Conservation (phyloP, 2,329 filamentous ascomycete genomes). For the Capronia americana region DNA sequence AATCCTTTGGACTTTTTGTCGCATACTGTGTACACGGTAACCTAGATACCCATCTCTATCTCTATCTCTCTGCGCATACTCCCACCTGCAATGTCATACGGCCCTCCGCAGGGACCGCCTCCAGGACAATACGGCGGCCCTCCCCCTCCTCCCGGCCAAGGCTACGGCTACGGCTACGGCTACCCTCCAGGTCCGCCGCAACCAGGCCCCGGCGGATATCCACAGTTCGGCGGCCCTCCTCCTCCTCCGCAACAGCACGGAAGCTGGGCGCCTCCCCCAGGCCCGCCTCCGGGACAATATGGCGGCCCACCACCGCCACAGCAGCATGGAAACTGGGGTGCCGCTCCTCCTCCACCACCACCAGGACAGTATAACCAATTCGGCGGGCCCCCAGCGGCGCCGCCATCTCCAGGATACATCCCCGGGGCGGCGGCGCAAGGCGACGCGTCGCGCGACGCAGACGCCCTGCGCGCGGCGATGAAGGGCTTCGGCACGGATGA, state of each 20-base stretch:
- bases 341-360: slow-evolving; percentile 44
- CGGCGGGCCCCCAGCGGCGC: slow-evolving; percentile 61
- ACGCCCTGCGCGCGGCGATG: slow-evolving; percentile 80
- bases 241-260: slow-evolving; percentile 14
- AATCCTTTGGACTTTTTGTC: neutral
- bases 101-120: slow-evolving; percentile 39
- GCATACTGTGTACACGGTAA: neutral
- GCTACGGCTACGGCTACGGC: slow-evolving; percentile 35
- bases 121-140: slow-evolving; percentile 39
- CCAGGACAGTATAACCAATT: slow-evolving; percentile 38
- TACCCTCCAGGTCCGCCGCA: slow-evolving; percentile 32
- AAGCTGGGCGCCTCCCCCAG: slow-evolving; percentile 27
- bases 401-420: slow-evolving; percentile 76
- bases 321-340: slow-evolving; percentile 31
- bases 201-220: slow-evolving; percentile 16
- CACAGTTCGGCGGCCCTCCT: slow-evolving; percentile 15
- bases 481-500: slow-evolving; percentile 94
- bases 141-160: slow-evolving; percentile 36
- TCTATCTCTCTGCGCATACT: neutral
- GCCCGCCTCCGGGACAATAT: slow-evolving; percentile 43
- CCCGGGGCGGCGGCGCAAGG: slow-evolving; percentile 66
- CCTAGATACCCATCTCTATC: neutral
- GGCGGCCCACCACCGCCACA: slow-evolving; percentile 37
- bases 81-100: slow-evolving; percentile 32
- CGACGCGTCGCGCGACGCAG: slow-evolving; percentile 72